Evolutionary conservation across 176 grass and related monocot species (phyloP).

Genomic region (Rhynchospora tenuis): DNA sequence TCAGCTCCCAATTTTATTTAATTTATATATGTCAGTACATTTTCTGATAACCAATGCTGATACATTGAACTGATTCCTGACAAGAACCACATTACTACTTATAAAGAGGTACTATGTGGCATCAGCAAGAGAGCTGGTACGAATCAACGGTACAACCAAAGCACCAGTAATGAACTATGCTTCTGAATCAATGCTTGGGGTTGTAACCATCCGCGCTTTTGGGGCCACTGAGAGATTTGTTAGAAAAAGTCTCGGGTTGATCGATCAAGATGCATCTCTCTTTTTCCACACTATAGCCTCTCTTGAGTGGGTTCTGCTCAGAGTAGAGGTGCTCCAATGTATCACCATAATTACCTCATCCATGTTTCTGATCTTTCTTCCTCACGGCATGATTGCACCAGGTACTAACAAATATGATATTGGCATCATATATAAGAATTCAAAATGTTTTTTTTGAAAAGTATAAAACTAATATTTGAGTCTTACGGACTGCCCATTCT

Average conservation of each 20-base stretch:
- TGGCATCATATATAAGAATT: background rate
- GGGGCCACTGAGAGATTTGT: slow-evolving; percentile 54
- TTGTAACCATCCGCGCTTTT: slow-evolving; percentile 72
- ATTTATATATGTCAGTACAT: background rate
- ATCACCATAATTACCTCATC: slow-evolving; percentile 62
- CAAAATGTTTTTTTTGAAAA: background rate
- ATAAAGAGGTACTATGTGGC: slow-evolving; percentile 75
- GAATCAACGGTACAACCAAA: slow-evolving; percentile 94
- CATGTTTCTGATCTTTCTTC: slow-evolving; percentile 69
- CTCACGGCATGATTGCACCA: slow-evolving; percentile 62
- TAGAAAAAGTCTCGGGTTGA: slow-evolving; percentile 54
- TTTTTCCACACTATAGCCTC: slow-evolving; percentile 85
- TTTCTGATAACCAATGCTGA: background rate
- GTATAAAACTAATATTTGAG: background rate
- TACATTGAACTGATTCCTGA: background rate
- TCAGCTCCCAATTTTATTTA: slow-evolving; percentile 21
- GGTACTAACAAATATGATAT: slow-evolving; percentile 33
- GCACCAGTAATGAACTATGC: slow-evolving; percentile 92
- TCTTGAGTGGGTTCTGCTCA: slow-evolving; percentile 89
- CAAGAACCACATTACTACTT: slow-evolving; percentile 15
- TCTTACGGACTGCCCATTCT: background rate
- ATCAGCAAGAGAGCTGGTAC: slow-evolving; percentile 80
- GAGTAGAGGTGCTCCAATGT: slow-evolving; percentile 75
- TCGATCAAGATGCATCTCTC: slow-evolving; percentile 69
- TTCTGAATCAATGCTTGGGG: slow-evolving; percentile 66